Evolutionary conservation across 2,329 filamentous ascomycete species (phyloP).

Genomic region (Phyllosticta capitalensis): DNA sequence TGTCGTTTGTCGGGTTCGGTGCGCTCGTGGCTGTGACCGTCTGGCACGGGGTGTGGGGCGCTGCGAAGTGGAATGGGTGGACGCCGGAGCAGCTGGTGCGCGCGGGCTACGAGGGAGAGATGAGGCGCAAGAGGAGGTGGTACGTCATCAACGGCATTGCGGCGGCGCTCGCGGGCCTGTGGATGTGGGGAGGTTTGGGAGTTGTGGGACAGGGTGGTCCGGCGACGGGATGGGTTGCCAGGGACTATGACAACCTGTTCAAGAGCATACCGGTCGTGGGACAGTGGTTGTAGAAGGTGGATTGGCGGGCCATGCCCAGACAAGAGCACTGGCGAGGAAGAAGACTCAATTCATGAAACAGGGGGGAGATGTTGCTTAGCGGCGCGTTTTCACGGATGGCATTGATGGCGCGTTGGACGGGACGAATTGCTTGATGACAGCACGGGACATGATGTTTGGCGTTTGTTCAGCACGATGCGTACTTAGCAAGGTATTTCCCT

Average conservation of each 20-base stretch:
- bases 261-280: slow-evolving; percentile 49
- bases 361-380: no score
- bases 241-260: slow-evolving; percentile 68
- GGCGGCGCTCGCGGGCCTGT: slow-evolving; percentile 51
- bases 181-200: slow-evolving; percentile 73
- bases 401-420: no score
- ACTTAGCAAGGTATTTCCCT: no score
- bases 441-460: no score
- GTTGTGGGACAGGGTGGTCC: slow-evolving; percentile 64
- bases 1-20: slow-evolving; percentile 60
- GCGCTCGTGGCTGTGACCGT: slow-evolving; percentile 58
- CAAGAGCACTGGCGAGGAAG: neutral
- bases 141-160: slow-evolving; percentile 60
- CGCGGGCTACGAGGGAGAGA: slow-evolving; percentile 39
- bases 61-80: slow-evolving; percentile 68
- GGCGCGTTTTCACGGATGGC: no score
- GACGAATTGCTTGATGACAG: no score
- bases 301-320: neutral
- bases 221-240: slow-evolving; percentile 69
- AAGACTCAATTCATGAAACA: neutral
- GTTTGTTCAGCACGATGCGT: no score
- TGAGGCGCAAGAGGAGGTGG: slow-evolving; percentile 56
- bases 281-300: slow-evolving; percentile 33
- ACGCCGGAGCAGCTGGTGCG: slow-evolving; percentile 47
- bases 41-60: slow-evolving; percentile 76